A percentile compares a stretch with the other conserved stretches of the same genome.
Conservation (phyloP, 2,329 filamentous ascomycete genomes). For the Penicillium sp. region DNA sequence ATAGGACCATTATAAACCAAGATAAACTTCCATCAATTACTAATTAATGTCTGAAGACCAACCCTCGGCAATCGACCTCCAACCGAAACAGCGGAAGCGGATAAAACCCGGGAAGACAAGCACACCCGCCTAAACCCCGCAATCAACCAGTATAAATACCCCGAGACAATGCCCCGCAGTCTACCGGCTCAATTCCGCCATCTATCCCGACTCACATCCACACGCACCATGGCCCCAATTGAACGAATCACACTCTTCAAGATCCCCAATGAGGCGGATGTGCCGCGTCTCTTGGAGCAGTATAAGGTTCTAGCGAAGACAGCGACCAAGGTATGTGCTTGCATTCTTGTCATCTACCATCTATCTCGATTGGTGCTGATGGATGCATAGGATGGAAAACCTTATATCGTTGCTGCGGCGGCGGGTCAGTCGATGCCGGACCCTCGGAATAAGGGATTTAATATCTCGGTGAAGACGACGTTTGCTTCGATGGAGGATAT, state of each 20-base stretch:
- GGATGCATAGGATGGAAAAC: slow-evolving; percentile 56
- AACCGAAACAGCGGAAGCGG: too few relatives aligned
- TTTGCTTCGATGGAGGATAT: slow-evolving; percentile 63
- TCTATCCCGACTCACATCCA: too few relatives aligned
- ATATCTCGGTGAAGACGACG: slow-evolving; percentile 56
- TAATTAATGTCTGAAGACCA: too few relatives aligned
- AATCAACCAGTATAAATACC: too few relatives aligned
- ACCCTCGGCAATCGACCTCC: too few relatives aligned
- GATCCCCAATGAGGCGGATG: slow-evolving; percentile 44
- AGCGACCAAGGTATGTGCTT: slow-evolving; percentile 41
- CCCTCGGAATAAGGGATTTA: slow-evolving; percentile 59
- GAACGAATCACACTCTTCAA: slow-evolving; percentile 52
- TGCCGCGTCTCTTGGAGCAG: slow-evolving; percentile 40
- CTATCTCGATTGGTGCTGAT: neutral
- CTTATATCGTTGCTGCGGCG: slow-evolving; percentile 59
- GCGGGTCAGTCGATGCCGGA: slow-evolving; percentile 54
- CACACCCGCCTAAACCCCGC: too few relatives aligned
- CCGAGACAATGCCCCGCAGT: too few relatives aligned
- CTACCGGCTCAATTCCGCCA: too few relatives aligned
- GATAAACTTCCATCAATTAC: too few relatives aligned
- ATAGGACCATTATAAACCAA: too few relatives aligned
- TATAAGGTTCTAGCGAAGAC: slow-evolving; percentile 43
- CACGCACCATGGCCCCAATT: slow-evolving; percentile 37
- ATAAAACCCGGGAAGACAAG: too few relatives aligned
- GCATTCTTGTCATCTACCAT: neutral